Percentiles rank a stretch among this genome's conserved stretches.
phyloP scores from a whole-genome alignment of 164 flowering plant genomes.

The Magnolia officinalis region DNA sequence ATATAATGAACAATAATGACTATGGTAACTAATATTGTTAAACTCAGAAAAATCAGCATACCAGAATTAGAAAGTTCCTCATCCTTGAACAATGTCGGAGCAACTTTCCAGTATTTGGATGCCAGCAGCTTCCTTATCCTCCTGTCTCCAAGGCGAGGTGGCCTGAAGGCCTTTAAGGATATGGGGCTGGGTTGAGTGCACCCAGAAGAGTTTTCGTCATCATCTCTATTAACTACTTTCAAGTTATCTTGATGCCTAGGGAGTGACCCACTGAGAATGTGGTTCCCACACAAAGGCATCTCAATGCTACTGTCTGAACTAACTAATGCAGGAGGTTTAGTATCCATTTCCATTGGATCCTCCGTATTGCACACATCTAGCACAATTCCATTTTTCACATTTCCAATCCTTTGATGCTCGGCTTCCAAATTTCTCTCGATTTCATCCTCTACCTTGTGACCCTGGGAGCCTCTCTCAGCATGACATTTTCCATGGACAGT shows the following conservation, averaged over 20 bases:
- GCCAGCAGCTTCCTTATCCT: conserved; percentile 65
- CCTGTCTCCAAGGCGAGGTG: conserved; percentile 52
- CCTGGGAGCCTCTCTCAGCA: conserved; percentile 25
- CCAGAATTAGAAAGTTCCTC: conserved; percentile 41
- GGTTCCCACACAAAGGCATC: conserved; percentile 34
- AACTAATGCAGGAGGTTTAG: conserved; percentile 41
- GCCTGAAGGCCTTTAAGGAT: conserved; percentile 37
- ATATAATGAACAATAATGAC: neutral
- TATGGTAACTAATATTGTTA: too few relatives aligned
- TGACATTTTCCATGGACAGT: conserved; percentile 9
- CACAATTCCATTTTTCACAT: conserved; percentile 13
- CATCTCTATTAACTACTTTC: conserved; percentile 77
- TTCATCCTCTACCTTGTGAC: conserved; percentile 30
- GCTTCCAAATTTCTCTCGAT: conserved; percentile 18
- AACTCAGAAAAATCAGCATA: conserved; percentile 21
- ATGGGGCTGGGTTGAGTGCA: conserved; percentile 56
- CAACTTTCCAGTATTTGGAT: conserved; percentile 56
- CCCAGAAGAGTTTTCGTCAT: conserved; percentile 88
- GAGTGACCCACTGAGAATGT: conserved; percentile 28
- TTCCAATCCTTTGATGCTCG: conserved; percentile 22
- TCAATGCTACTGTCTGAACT: conserved; percentile 53
- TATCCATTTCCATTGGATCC: conserved; percentile 32
- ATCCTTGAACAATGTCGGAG: conserved; percentile 47
- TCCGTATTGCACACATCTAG: conserved; percentile 30
- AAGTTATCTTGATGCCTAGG: conserved; percentile 40